Percentiles rank a stretch among this genome's conserved stretches.
phyloP scores from a whole-genome alignment of 1,284 basidiomycete genomes.

The Kwoniella shivajii region DNA sequence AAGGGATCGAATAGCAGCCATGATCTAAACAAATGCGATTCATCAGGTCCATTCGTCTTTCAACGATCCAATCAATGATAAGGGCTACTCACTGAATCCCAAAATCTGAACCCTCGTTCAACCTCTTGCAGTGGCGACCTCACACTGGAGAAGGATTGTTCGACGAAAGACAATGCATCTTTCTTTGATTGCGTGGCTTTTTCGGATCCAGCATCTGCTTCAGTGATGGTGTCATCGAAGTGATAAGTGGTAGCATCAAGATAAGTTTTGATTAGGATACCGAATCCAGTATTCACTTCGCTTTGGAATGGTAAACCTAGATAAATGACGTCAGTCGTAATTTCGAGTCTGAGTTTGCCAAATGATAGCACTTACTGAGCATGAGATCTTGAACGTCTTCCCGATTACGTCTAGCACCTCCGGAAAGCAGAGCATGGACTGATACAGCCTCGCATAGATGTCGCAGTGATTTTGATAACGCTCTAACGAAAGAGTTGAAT shows the following conservation, averaged over 20 bases:
- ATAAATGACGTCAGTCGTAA: slow-evolving; percentile 12
- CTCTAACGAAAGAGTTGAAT: slow-evolving; percentile 95
- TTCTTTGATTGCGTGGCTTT: slow-evolving; percentile 81
- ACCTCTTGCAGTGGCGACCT: slow-evolving; percentile 85
- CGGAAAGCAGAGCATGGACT: slow-evolving; percentile 86
- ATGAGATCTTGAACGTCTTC: slow-evolving; percentile 93
- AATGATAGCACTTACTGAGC: slow-evolving; percentile 55
- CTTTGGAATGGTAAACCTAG: slow-evolving; percentile 82
- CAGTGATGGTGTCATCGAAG: slow-evolving; percentile 68
- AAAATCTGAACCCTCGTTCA: slow-evolving; percentile 95
- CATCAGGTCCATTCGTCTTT: no score
- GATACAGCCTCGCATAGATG: slow-evolving; percentile 88
- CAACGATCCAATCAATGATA: slow-evolving; percentile 15
- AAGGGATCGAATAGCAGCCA: slow-evolving; percentile 84
- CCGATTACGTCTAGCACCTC: slow-evolving; percentile 78
- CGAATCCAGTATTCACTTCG: slow-evolving; percentile 97
- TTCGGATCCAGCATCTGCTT: slow-evolving; percentile 63
- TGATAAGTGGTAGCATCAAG: slow-evolving; percentile 83
- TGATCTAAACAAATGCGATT: slow-evolving; percentile 60
- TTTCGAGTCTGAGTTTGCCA: background rate
- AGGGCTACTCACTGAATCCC: slow-evolving; percentile 79
- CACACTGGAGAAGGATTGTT: slow-evolving; percentile 88
- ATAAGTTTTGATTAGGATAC: slow-evolving; percentile 94
- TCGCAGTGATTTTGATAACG: slow-evolving; percentile 84
- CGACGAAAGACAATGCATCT: slow-evolving; percentile 85